A percentile compares a stretch with the other conserved stretches of the same genome.
These are phyloP conservation scores for Elongisporangium anandrum DNA, from an alignment of 352 stramenopile species.

Conservation along the genomic window DNA sequence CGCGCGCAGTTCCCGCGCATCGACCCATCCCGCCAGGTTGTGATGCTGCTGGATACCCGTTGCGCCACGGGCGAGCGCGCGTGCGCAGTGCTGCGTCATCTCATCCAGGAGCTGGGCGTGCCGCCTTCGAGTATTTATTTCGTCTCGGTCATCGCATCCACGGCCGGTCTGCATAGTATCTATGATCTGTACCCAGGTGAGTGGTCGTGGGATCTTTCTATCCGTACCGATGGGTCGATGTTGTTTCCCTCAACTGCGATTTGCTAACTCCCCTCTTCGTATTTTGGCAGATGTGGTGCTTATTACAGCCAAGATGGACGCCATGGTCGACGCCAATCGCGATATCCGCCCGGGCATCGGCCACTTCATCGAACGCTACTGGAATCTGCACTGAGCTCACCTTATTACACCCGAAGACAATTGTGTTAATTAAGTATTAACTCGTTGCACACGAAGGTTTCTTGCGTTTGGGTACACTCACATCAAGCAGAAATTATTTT, in stretches of 20 bases:
- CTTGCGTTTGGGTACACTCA: background rate
- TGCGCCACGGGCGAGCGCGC: slow-evolving; percentile 41
- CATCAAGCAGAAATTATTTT: too few relatives aligned
- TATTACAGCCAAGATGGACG: slow-evolving; percentile 42
- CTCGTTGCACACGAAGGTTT: background rate
- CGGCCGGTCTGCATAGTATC: slow-evolving; percentile 35
- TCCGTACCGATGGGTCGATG: background rate
- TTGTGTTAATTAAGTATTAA: slow-evolving; percentile 7
- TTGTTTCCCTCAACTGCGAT: background rate
- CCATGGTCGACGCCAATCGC: slow-evolving; percentile 26
- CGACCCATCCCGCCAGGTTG: slow-evolving; percentile 11
- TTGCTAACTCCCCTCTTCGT: background rate
- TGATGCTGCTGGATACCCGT: slow-evolving; percentile 36
- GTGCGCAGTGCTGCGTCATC: slow-evolving; percentile 31
- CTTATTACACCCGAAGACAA: slow-evolving; percentile 2
- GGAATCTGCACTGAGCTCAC: slow-evolving; percentile 13
- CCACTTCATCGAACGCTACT: slow-evolving; percentile 38
- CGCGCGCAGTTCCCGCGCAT: slow-evolving; percentile 24
- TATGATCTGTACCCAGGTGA: slow-evolving; percentile 40
- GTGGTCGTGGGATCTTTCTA: background rate
- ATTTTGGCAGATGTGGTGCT: slow-evolving; percentile 21
- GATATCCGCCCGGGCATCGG: slow-evolving; percentile 32
- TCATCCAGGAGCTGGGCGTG: slow-evolving; percentile 24
- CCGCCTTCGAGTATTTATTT: slow-evolving; percentile 44
- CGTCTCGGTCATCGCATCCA: slow-evolving; percentile 38